Evolutionary conservation across 1,139 yeast species (phyloP), one percentile per base, ranked within the genome.

Genomic region (Yamadazyma taylorii): DNA sequence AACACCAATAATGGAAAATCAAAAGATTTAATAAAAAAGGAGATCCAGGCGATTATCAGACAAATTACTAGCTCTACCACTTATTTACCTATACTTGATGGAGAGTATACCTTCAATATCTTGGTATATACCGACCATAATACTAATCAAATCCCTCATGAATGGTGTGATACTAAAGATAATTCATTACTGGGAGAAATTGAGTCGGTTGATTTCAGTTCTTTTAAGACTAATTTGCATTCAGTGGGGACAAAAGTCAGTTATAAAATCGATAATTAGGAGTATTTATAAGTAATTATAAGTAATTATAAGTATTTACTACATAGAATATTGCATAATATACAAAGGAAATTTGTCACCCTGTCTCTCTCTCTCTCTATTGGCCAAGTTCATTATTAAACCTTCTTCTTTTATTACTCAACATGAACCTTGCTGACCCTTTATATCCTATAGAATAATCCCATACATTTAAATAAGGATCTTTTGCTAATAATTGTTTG

Each of bases 51-150:
- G 0, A 81, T 90, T 16, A 81, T 90, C 33, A 76, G 96, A 33
- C 97, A 90, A 54, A 85, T 90, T 37, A 88, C 96, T 0, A 88
- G 96, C 1, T 84, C 94, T 36, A 87, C 86, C 1, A 80, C 96
- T 0, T 88, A 88, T 55, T 68, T 90, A 37, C 97, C 97, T 0
- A 75, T 85, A 21, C 63, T 90, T 30, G 78, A 81, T 11, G 82
- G 77, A 25, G 78, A 77, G 17, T 81, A 85, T 52, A 86, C 96
- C 0, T 89, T 90, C 60, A 89, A 86, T 52, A 95, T 90, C 1
- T 66, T 89, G 42, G 96, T 89, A 0, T 85, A 86, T 55, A 86
- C 96, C 0, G 88, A 84, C 47, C 82, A 83, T 2, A 77, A 77
- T 43, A 75, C 74, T 27, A 52, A 54, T 19, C 56, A 56, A 33